These are phyloP conservation scores for Lanzia echinophila DNA, from an alignment of 2,329 filamentous ascomycete species.

Conservation along the genomic window DNA sequence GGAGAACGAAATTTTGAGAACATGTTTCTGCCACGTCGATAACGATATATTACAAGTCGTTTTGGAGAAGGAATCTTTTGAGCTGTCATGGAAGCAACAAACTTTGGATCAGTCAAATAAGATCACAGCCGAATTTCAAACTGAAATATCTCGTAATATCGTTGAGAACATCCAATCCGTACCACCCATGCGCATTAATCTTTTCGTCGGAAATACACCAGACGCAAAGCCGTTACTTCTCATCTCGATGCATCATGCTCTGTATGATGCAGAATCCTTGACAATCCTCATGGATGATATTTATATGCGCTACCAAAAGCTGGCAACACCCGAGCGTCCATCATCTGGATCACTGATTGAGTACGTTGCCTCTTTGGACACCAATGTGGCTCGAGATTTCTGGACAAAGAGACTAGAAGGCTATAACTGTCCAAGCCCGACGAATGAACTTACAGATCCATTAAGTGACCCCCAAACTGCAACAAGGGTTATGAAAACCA, in stretches of 20 bases:
- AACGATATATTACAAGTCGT: slow-evolving; percentile 2
- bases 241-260: slow-evolving; percentile 33
- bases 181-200: neutral
- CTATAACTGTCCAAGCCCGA: neutral
- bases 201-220: neutral
- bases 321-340: neutral
- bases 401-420: slow-evolving; percentile 2
- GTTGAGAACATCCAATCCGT: neutral
- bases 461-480: neutral
- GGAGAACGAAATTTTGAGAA: slow-evolving; percentile 8
- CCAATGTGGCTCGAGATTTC: neutral
- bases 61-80: neutral
- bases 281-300: neutral
- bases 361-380: neutral
- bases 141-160: neutral
- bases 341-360: neutral
- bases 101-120: neutral
- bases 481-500: neutral
- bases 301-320: neutral
- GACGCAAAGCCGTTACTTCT: neutral
- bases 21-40: slow-evolving; percentile 1
- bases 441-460: neutral
- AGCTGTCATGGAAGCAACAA: neutral
- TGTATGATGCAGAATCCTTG: slow-evolving; percentile 38
- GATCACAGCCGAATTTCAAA: neutral